A percentile compares a stretch with the other conserved stretches of the same genome.
Evolutionary conservation across 768 basidiomycete species (phyloP).

Genomic region (Hericium coralloides): DNA sequence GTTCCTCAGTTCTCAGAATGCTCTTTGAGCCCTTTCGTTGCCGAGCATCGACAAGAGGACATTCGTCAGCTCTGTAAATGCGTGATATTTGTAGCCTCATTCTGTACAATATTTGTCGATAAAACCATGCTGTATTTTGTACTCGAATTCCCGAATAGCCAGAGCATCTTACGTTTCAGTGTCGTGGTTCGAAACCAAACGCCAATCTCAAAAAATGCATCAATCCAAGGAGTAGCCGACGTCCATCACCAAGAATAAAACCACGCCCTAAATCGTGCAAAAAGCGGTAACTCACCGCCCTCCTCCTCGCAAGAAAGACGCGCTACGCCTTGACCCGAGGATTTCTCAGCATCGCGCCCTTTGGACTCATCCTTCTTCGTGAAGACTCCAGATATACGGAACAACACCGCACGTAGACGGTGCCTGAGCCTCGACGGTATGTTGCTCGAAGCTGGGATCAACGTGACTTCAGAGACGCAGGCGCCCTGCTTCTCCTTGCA

Average conservation of each 20-base stretch:
- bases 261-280: background rate
- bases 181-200: background rate
- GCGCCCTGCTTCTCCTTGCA: too few species aligned
- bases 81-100: too few species aligned
- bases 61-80: too few species aligned
- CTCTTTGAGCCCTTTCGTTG: background rate
- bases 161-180: background rate
- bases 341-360: background rate
- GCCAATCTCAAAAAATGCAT: background rate
- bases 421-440: too few species aligned
- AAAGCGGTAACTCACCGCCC: background rate
- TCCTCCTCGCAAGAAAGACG: background rate
- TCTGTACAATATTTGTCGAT: too few species aligned
- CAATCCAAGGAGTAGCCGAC: background rate
- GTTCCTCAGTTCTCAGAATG: conserved; percentile 6
- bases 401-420: too few species aligned
- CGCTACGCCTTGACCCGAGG: background rate
- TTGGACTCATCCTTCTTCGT: background rate
- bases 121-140: too few species aligned
- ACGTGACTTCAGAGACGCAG: too few species aligned
- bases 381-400: conserved; percentile 4
- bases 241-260: background rate
- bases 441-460: too few species aligned
- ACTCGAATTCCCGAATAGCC: background rate
- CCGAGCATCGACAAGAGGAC: too few species aligned